Base-by-base conservation (phyloP, 768 basidiomycete genomes). In the Russula sp. region DNA sequence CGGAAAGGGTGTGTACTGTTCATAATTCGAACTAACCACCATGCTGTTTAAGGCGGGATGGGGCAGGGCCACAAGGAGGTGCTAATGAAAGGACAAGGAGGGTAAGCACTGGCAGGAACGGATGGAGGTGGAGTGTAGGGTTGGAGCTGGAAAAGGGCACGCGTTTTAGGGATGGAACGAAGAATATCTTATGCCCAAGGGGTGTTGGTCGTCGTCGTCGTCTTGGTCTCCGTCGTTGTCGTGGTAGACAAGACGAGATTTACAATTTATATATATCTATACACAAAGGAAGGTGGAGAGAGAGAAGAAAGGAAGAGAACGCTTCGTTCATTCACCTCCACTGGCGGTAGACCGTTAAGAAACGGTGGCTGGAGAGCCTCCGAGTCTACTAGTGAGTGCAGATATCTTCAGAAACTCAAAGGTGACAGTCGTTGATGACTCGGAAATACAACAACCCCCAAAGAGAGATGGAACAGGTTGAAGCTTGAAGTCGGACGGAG, bases 1-100 rank as follows among this genome's bases (percentile, higher is more conserved):
- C 54, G 80, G 80, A 73, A 84, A 84, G 18, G 84, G 80, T 13
- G 83, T 77, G 71, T 80, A 85, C 55, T 82, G 76, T 74, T 83
- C 84, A 75, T 77, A 75, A 74, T 76, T 77, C 55, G 77, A 64
- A 70, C 79, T 80, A 70, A 77, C 78, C 73, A 86, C 85, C 85
- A 88, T 87, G 68, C 62, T 67, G 68, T 59, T 50, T 66, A 57
- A 62, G 67, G 51, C 68, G 62, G 60, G 67, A 66, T 50, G 66
- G 68, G 59, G 70, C 66, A 55, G 61, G 37, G 58, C 66, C 63
- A 65, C 64, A 62, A 60, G 70, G 69, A 71, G 71, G 71, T 68
- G 66, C 57, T 62, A 59, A 63, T 55, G 60, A 59, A 55, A 58
- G 70, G 62, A 68, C 64, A 67, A 68, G 70, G 70, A 68, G 68